Base-by-base conservation (phyloP, 176 grass and related monocot species). In the Oryza rufipogon region DNA sequence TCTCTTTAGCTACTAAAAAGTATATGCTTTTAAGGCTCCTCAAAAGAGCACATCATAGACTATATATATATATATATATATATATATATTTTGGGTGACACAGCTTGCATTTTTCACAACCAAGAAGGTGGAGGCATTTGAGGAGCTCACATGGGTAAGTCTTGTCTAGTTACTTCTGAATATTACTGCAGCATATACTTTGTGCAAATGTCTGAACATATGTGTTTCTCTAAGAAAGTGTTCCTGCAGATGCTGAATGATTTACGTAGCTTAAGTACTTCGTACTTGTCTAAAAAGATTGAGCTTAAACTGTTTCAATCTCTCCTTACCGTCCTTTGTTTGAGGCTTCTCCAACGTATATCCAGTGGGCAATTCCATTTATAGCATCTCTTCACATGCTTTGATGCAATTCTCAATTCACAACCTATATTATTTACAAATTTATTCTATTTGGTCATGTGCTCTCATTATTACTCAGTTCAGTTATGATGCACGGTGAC, bases 91-190 rank as follows among this genome's bases (percentile, higher is more conserved):
- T 1, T 33, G 56, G 64, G 22, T 69, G 47, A 58, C 0, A 58
- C 0, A 97, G 94, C 61, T 90, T 84, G 94, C 94, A 20, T 89
- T 97, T 69, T 97, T 97, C 20, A 89, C 87, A 58, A 90, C 82
- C 30, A 94, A 79, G 79, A 97, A 97, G 81, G 79, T 97, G 46
- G 94, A 94, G 80, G 67, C 91, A 79, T 88, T 88, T 25, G 94
- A 97, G 83, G 94, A 97, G 81, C 85, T 97, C 45, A 94, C 94
- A 87, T 97, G 91, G 94, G 94, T 92, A 94, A 87, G 85, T 60
- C 56, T 34, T 80, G 1, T 46, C 25, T 79, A 63, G 20, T 85
- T 80, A 60, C 16, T 46, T 68, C 23, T 46, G 45, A 46, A 60
- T 80, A 46, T 77, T 71, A 68, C 68, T 22, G 23, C 9, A 71